Percentiles rank a stretch among this genome's conserved stretches.
Evolutionary conservation across 2,329 filamentous ascomycete genomes (phyloP).

Genomic region (Cladorrhinum sp.): DNA sequence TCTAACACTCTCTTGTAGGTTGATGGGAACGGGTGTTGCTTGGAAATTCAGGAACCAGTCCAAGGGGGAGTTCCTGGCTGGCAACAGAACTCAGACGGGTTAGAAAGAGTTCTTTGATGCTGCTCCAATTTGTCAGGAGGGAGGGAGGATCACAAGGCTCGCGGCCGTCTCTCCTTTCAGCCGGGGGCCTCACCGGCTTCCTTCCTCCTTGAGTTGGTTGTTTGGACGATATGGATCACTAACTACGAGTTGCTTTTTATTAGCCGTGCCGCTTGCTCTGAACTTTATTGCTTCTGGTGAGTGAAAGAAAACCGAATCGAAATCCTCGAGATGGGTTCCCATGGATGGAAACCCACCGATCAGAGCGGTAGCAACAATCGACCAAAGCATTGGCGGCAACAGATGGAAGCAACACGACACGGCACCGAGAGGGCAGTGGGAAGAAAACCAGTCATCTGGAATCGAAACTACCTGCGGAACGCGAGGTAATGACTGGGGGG

Average conservation of each 20-base stretch:
- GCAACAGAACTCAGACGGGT: slow-evolving; percentile 84
- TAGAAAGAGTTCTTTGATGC: slow-evolving; percentile 36
- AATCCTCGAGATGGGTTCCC: not conserved
- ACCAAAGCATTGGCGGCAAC: slow-evolving; percentile 20
- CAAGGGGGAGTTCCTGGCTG: slow-evolving; percentile 68
- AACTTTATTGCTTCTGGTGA: slow-evolving; percentile 93
- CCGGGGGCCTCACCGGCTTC: not conserved
- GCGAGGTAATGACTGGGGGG: not conserved
- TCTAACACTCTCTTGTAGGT: slow-evolving; percentile 39
- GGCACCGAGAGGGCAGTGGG: not conserved
- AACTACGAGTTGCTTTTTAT: not conserved
- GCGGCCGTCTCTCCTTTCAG: not conserved
- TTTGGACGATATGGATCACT: not conserved
- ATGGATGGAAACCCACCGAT: slow-evolving; percentile 29
- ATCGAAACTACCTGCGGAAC: not conserved
- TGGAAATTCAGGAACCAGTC: slow-evolving; percentile 60
- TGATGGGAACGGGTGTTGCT: slow-evolving; percentile 59
- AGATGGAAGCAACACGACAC: slow-evolving; percentile 26
- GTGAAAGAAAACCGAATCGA: slow-evolving; percentile 44
- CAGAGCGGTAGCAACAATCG: slow-evolving; percentile 59
- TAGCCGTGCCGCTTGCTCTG: slow-evolving; percentile 75
- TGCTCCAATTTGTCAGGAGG: not conserved
- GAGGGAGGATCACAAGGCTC: not conserved
- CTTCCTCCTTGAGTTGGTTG: not conserved
- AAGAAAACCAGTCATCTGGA: not conserved